These are phyloP conservation scores for Casuarina equisetifolia DNA, from an alignment of 306 rosid species.

Conservation along the genomic window DNA sequence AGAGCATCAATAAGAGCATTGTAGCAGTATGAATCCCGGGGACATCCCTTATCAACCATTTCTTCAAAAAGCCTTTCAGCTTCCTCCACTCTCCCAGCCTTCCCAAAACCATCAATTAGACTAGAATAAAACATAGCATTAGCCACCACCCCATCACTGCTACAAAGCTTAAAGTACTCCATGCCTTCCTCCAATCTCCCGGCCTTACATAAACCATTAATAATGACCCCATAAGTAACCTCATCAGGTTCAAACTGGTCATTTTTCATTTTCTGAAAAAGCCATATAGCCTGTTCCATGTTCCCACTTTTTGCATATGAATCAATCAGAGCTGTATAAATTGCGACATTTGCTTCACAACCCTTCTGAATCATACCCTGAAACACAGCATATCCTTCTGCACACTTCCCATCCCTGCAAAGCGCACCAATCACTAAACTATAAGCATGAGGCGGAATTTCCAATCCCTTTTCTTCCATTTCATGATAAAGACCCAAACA, in stretches of 20 bases:
- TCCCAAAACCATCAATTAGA: conserved; percentile 82
- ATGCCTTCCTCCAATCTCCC: conserved; percentile 83
- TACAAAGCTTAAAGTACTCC: conserved; percentile 53
- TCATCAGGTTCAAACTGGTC: conserved; percentile 27
- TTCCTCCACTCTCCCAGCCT: conserved; percentile 75
- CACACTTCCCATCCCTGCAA: conserved; percentile 61
- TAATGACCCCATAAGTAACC: conserved; percentile 69
- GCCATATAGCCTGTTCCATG: conserved; percentile 47
- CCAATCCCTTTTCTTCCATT: conserved; percentile 68
- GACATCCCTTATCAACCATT: conserved; percentile 62
- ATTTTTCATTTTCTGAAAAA: conserved; percentile 9
- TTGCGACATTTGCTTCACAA: conserved; percentile 61
- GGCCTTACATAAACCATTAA: conserved; percentile 76
- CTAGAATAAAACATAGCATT: conserved; percentile 80
- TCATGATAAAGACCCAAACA: conserved; percentile 83
- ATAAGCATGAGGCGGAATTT: conserved; percentile 59
- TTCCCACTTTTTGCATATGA: conserved; percentile 62
- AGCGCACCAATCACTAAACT: conserved; percentile 72
- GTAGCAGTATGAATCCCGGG: conserved; percentile 70
- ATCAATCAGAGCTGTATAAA: conserved; percentile 75
- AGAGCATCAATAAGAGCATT: conserved; percentile 73
- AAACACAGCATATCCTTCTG: conserved; percentile 63
- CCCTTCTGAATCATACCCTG: conserved; percentile 62
- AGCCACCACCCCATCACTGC: conserved; percentile 43
- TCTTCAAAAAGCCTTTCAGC: conserved; percentile 75